Conservation (phyloP, 257 asterid species). For the Solanum ossicruentum region DNA sequence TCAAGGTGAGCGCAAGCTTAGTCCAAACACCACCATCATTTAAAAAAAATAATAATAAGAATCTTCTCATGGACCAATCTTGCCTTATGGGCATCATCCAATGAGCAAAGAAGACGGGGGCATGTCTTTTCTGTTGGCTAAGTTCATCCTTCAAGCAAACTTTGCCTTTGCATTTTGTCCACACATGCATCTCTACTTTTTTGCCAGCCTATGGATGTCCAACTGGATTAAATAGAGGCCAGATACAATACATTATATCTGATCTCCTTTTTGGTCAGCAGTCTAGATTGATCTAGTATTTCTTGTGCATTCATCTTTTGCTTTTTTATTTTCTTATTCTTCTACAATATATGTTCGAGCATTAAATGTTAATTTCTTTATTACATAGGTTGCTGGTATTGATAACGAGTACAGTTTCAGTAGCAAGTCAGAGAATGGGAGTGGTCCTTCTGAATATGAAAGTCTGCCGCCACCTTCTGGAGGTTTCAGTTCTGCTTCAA, state of each 20-base stretch:
- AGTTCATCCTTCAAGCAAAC: not conserved
- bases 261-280: not conserved
- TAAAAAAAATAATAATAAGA: not conserved
- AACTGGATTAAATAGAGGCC: not conserved
- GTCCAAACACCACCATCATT: not conserved
- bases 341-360: not conserved
- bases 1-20: not conserved
- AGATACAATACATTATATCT: not conserved
- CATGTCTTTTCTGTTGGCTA: not conserved
- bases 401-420: constrained; percentile 39
- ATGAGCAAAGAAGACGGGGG: not conserved
- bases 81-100: not conserved
- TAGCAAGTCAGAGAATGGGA: constrained; percentile 62
- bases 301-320: not conserved
- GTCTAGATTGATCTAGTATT: not conserved
- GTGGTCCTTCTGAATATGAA: constrained; percentile 44
- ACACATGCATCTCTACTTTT: not conserved
- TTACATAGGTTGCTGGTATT: constrained; percentile 36
- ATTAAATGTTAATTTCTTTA: constrained; percentile 3
- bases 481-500: constrained; percentile 31
- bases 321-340: not conserved
- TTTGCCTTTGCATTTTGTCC: not conserved
- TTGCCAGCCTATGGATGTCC: not conserved
- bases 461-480: constrained; percentile 44
- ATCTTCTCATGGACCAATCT: not conserved